Base-by-base conservation (phyloP, 2,329 filamentous ascomycete genomes). In the Leptographium lundbergii region DNA sequence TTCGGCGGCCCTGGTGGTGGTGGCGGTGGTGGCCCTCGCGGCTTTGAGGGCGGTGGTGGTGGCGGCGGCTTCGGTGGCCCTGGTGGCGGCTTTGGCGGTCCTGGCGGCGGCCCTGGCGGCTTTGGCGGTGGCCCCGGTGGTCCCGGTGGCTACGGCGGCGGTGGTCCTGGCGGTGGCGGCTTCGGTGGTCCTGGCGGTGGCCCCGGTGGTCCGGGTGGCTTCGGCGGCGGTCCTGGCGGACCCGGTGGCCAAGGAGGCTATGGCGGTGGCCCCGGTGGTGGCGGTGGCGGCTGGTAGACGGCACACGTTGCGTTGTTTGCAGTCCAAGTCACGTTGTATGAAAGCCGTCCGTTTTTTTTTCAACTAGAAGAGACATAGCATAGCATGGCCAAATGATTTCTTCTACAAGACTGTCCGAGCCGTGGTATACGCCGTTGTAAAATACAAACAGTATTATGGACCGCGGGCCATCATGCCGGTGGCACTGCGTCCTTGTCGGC, bases 11-110 rank as follows among this genome's bases (percentile, higher is more conserved):
- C 22, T 9, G 57, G 53, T 42, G 57, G 55, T n/a, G 48, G 48
- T 13, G 10, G 10, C 25, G 48, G 48, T 5, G 48, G 48, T 17
- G 48, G 48, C n/a, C 25, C 13, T 3, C 39, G 54, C 47, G 36
- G 52, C 52, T 36, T 27, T 22, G 58, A 51, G 19, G 58, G 58
- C 3, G 55, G 45, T 27, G 58, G 58, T 29, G 59, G 59, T 24
- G 45, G 27, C 4, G 56, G 56, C 7, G 57, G 59, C 19, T 56
- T n/a, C 1, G 58, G 54, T 10, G 54, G 59, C 29, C 29, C 14
- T 14, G 58, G 14, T 17, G 52, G 57, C 34, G 47, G 54, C 19
- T 42, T 14, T 4, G 57, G 53, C 4, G 53, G 53, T 19, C 53
- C 32, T 6, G 54, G 59, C 5, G 54, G 59, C n/a, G 50, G 51